A percentile compares a stretch with the other conserved stretches of the same genome.
Conservation (phyloP, 441 rosid genomes). For the Raphanus hybrid region DNA sequence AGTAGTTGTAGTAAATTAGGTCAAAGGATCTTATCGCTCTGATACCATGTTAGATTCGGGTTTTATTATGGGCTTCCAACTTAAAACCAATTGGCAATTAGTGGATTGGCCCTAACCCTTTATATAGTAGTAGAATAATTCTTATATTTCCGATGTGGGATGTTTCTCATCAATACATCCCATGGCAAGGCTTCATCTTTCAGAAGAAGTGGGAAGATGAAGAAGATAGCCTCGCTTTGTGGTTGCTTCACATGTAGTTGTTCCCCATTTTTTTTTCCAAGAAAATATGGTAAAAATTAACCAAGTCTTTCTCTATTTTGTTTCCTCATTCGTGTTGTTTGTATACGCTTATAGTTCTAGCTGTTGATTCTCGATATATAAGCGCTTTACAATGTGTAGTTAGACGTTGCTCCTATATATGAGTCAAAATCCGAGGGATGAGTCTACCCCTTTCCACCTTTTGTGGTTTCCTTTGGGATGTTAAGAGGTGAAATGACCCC, state of each 20-base stretch:
- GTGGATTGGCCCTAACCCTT: no score
- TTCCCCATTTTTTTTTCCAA: neutral
- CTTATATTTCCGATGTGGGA: no score
- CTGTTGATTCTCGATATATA: neutral
- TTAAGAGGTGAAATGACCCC: constrained; percentile 38
- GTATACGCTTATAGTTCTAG: constrained; percentile 5
- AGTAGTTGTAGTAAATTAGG: no score
- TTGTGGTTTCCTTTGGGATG: neutral
- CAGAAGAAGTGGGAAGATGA: constrained; percentile 53
- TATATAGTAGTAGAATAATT: no score
- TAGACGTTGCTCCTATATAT: neutral
- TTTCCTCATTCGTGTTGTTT: neutral
- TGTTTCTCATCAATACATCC: no score
- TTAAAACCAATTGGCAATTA: no score
- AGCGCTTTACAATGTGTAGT: neutral
- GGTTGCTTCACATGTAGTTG: constrained; percentile 72
- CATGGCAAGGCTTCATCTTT: constrained; percentile 49
- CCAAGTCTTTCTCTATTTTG: neutral
- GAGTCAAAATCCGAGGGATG: constrained; percentile 22
- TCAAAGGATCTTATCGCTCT: no score
- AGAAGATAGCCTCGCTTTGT: constrained; percentile 67
- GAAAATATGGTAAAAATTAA: constrained; percentile 9
- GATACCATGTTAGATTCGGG: no score
- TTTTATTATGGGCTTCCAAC: no score
- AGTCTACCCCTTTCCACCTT: constrained; percentile 28